Conservation (phyloP, 2,329 filamentous ascomycete genomes). For the Cercospora sp. region DNA sequence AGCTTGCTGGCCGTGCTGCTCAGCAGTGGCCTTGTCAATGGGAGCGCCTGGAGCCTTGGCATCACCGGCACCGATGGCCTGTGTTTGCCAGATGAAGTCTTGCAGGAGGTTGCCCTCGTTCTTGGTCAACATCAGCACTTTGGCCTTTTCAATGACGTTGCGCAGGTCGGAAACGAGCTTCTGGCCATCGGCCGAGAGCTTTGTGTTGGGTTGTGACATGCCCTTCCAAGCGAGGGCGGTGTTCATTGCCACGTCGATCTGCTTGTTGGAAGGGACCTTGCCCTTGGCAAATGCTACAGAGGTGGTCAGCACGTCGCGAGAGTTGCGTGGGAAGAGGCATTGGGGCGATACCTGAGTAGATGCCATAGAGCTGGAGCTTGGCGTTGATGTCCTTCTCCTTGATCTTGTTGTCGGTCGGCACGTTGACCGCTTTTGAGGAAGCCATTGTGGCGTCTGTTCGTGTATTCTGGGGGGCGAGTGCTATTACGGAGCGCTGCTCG, state of each 20-base stretch:
- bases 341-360: constrained; percentile 54
- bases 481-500: not conserved
- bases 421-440: constrained; percentile 59
- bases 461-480: not conserved
- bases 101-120: constrained; percentile 93
- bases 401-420: constrained; percentile 68
- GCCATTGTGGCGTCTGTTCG: constrained; percentile 30
- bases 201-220: constrained; percentile 68
- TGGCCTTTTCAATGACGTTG: constrained; percentile 79
- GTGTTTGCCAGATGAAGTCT: constrained; percentile 94
- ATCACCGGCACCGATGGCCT: constrained; percentile 66
- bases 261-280: constrained; percentile 92
- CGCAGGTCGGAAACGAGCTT: constrained; percentile 74
- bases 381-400: constrained; percentile 86
- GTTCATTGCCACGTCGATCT: constrained; percentile 93
- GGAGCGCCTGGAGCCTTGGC: constrained; percentile 65
- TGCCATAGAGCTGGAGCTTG: constrained; percentile 94
- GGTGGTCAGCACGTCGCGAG: constrained; percentile 41
- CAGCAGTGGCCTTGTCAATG: constrained; percentile 71
- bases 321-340: constrained; percentile 30
- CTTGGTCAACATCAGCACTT: constrained; percentile 83
- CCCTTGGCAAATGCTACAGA: constrained; percentile 75
- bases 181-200: constrained; percentile 80
- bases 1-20: constrained; percentile 80
- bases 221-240: constrained; percentile 73